phyloP scores from a whole-genome alignment of 441 rosid species.

The Cnidoscolus chayamansa region DNA sequence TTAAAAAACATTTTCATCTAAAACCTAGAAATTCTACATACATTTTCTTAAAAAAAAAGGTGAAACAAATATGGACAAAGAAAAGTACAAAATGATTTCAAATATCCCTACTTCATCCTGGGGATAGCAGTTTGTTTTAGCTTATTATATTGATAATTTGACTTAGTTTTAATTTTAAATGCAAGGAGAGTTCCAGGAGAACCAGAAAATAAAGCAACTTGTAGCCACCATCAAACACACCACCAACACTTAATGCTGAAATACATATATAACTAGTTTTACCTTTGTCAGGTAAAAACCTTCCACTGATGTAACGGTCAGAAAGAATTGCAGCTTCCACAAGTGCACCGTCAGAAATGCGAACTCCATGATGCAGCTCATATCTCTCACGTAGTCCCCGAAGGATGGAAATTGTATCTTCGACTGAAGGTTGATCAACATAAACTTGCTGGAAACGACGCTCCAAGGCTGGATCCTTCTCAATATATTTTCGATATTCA shows the following conservation, averaged over 20 bases:
- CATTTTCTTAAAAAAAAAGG: not conserved
- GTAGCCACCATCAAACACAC: not conserved
- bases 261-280: slow-evolving; percentile 5
- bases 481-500: slow-evolving; percentile 83
- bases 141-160: not conserved
- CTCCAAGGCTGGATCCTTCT: slow-evolving; percentile 94
- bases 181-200: not conserved
- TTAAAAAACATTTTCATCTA: not conserved
- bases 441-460: slow-evolving; percentile 96
- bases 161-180: not conserved
- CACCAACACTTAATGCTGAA: not conserved
- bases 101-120: not conserved
- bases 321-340: slow-evolving; percentile 93
- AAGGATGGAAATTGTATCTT: slow-evolving; percentile 79
- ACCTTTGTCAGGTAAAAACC: slow-evolving; percentile 98
- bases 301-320: slow-evolving; percentile 89
- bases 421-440: slow-evolving; percentile 91
- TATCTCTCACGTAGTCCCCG: slow-evolving; percentile 88
- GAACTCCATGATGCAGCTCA: slow-evolving; percentile 93
- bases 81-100: not conserved
- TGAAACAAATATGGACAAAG: too few relatives aligned
- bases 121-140: not conserved
- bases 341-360: slow-evolving; percentile 90
- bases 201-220: not conserved
- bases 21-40: not conserved